A percentile compares a stretch with the other conserved stretches of the same genome.
Conservation (phyloP, 345 rosid genomes). For the Carallia brachiata region DNA sequence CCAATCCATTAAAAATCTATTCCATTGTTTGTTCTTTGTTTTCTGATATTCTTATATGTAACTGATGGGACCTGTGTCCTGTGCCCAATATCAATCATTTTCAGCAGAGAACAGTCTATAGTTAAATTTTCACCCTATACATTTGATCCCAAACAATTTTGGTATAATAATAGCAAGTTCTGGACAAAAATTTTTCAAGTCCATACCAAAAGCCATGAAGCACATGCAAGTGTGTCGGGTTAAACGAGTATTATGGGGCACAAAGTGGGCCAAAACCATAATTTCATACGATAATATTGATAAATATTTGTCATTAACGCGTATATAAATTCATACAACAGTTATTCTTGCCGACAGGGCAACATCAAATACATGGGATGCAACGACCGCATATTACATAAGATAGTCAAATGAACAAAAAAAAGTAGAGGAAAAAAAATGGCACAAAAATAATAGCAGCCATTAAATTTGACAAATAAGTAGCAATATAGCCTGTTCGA, state of each 20-base stretch:
- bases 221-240: constrained; percentile 19
- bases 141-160: too few relatives aligned
- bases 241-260: constrained; percentile 11
- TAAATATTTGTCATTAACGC: too few relatives aligned
- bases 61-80: too few relatives aligned
- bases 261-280: constrained; percentile 9
- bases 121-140: neutral
- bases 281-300: constrained; percentile 12
- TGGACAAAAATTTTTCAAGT: too few relatives aligned
- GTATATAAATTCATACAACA: neutral
- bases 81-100: too few relatives aligned
- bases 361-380: constrained; percentile 13
- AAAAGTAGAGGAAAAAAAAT: neutral
- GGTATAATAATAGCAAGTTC: too few relatives aligned
- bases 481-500: constrained; percentile 8
- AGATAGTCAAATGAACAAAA: constrained; percentile 8
- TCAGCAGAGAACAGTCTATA: too few relatives aligned
- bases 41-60: too few relatives aligned
- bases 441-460: neutral
- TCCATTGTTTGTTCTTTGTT: too few relatives aligned
- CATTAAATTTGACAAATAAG: constrained; percentile 4
- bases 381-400: neutral
- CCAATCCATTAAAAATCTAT: too few relatives aligned
- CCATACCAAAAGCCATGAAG: constrained; percentile 18
- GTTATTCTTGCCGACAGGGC: constrained; percentile 17